Percentiles rank a stretch among this genome's conserved stretches.
phyloP scores from a whole-genome alignment of 2,329 filamentous ascomycete species.

The Ophiosphaerella herpotricha region DNA sequence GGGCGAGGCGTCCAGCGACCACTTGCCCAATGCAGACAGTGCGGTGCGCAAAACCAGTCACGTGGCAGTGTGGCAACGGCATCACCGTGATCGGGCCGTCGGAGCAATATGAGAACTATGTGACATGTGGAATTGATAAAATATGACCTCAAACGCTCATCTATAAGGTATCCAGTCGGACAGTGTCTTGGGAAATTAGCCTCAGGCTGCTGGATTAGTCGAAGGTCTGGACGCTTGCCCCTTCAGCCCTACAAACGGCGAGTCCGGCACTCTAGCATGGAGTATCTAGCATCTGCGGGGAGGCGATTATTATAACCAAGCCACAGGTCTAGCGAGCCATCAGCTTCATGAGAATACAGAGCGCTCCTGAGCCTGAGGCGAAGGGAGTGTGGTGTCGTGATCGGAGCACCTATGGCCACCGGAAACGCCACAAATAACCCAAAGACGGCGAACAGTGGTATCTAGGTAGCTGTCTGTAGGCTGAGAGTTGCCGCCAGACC shows the following conservation, averaged over 20 bases:
- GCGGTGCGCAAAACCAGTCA: background rate
- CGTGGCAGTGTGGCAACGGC: constrained; percentile 4
- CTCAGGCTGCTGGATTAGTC: constrained; percentile 8
- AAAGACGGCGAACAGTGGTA: constrained; percentile 1
- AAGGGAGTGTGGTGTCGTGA: background rate
- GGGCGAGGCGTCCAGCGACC: background rate
- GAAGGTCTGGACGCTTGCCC: constrained; percentile 9
- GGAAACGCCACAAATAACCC: background rate
- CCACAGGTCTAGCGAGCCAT: background rate
- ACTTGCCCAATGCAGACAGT: background rate
- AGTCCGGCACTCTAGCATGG: constrained; percentile 6
- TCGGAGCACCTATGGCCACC: background rate
- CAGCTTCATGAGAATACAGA: background rate
- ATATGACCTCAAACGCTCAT: background rate
- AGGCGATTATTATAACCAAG: constrained; percentile 2
- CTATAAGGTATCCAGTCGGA: background rate
- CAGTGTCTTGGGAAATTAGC: background rate
- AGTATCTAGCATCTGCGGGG: background rate
- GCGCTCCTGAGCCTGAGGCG: background rate
- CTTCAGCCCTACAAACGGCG: constrained; percentile 14
- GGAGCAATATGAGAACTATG: background rate
- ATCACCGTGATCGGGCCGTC: background rate
- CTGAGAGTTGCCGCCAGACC: background rate
- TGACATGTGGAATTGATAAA: background rate
- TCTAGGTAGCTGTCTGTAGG: background rate